These are phyloP conservation scores for Phytopythium kandeliae DNA, from an alignment of 352 stramenopile species.

Conservation along the genomic window DNA sequence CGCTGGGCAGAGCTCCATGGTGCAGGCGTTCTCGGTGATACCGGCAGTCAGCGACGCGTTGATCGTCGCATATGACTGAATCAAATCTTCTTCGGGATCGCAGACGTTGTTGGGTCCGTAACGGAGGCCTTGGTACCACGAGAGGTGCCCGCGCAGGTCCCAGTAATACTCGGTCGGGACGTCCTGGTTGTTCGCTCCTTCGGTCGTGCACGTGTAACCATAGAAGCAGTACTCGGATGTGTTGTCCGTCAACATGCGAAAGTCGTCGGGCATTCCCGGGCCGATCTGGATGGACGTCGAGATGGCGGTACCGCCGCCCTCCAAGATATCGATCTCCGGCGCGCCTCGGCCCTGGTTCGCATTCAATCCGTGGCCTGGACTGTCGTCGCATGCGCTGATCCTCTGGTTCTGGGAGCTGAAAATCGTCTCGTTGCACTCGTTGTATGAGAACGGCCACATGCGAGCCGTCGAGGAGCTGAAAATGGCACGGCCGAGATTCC, in stretches of 20 bases:
- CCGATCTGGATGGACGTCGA: constrained; percentile 83
- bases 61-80: constrained; percentile 26
- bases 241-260: constrained; percentile 17
- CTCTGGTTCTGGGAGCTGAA: constrained; percentile 31
- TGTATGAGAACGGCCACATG: constrained; percentile 92
- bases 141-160: constrained; percentile 16
- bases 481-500: constrained; percentile 88
- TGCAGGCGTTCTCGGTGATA: constrained; percentile 37
- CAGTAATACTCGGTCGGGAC: constrained; percentile 21
- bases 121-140: constrained; percentile 40
- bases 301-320: constrained; percentile 53
- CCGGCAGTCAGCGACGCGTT: constrained; percentile 16
- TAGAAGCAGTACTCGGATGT: constrained; percentile 23
- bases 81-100: constrained; percentile 4
- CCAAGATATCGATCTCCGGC: constrained; percentile 93
- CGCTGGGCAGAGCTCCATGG: constrained; percentile 23
- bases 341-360: no score
- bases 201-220: constrained; percentile 14
- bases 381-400: constrained; percentile 77
- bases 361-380: constrained; percentile 88
- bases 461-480: constrained; percentile 84
- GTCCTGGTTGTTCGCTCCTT: constrained; percentile 26
- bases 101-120: constrained; percentile 50
- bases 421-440: constrained; percentile 67
- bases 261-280: constrained; percentile 39